Percentiles rank a stretch among this genome's conserved stretches.
These are phyloP conservation scores for Fusarium nelsonii DNA, from an alignment of 2,329 filamentous ascomycete species.

Conservation along the genomic window DNA sequence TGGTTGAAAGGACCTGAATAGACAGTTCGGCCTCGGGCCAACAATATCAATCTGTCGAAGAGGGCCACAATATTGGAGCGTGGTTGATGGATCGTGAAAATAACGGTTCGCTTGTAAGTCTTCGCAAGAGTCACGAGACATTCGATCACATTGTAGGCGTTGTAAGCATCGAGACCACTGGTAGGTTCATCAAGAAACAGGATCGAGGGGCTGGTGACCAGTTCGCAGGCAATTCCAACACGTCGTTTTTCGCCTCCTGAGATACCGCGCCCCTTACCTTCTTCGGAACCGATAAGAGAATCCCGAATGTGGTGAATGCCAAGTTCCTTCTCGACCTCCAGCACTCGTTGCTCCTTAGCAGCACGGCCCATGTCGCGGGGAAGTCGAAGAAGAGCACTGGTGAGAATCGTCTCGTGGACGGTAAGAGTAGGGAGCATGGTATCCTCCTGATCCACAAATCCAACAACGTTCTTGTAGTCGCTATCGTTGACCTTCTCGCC, in stretches of 20 bases:
- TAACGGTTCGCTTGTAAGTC: conserved; percentile 95
- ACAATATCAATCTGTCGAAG: conserved; percentile 91
- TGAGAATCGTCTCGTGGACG: conserved; percentile 97
- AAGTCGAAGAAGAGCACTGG: conserved; percentile 90
- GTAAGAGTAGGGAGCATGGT: conserved; percentile 96
- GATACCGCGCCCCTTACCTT: conserved; percentile 92
- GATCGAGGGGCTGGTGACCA: conserved; percentile 97
- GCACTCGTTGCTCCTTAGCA: conserved; percentile 90
- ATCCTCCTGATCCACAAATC: conserved; percentile 98
- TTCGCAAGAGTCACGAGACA: conserved; percentile 95
- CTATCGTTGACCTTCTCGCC: conserved; percentile 87
- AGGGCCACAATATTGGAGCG: conserved; percentile 98
- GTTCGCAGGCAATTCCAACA: conserved; percentile 96
- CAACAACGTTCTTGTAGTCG: conserved; percentile 91
- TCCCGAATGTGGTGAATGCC: conserved; percentile 95
- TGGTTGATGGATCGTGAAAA: conserved; percentile 98
- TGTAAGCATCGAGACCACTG: conserved; percentile 94
- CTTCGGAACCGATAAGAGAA: conserved; percentile 95
- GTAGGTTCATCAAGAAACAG: conserved; percentile 98
- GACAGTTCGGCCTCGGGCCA: conserved; percentile 89
- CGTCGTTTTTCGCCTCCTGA: conserved; percentile 97
- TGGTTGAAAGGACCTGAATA: conserved; percentile 91
- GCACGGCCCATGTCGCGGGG: conserved; percentile 88
- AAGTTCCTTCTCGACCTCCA: conserved; percentile 94
- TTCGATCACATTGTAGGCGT: conserved; percentile 98